Conservation (phyloP, 2,329 filamentous ascomycete species). For the Ophiostoma sp. region DNA sequence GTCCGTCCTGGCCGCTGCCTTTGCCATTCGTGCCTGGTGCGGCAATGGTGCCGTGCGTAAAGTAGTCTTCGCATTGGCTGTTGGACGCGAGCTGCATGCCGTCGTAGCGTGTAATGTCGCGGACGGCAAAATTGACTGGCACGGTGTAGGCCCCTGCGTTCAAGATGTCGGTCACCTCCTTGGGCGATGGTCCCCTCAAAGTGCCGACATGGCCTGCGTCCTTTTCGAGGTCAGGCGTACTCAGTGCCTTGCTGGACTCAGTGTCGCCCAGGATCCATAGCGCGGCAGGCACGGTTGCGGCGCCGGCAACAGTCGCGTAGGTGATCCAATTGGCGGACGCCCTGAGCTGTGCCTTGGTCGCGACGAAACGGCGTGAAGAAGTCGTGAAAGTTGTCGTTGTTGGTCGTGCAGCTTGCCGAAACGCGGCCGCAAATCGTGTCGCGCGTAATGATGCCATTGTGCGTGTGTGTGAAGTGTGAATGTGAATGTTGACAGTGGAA, state of each 20-base stretch:
- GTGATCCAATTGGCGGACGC: background rate
- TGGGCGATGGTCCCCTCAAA: background rate
- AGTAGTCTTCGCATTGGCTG: constrained; percentile 96
- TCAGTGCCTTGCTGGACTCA: background rate
- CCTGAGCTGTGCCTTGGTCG: background rate
- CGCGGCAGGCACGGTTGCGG: background rate
- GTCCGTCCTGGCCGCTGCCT: constrained; percentile 43
- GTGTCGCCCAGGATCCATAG: background rate
- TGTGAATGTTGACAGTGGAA: background rate
- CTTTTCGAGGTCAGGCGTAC: background rate
- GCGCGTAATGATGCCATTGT: background rate
- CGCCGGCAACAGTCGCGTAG: background rate
- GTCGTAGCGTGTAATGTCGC: constrained; percentile 89
- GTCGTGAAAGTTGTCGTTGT: background rate
- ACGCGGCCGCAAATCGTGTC: background rate
- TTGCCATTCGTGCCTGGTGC: constrained; percentile 62
- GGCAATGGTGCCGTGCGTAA: constrained; percentile 88
- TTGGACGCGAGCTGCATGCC: constrained; percentile 93
- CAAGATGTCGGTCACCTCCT: background rate
- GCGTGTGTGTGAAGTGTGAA: background rate
- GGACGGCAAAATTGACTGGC: background rate
- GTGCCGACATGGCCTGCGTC: background rate
- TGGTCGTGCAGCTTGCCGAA: background rate
- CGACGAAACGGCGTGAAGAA: background rate
- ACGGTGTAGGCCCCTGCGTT: background rate